Evolutionary conservation across 2,329 filamentous ascomycete genomes (phyloP).

Genomic region (Penicillium sumatraense): DNA sequence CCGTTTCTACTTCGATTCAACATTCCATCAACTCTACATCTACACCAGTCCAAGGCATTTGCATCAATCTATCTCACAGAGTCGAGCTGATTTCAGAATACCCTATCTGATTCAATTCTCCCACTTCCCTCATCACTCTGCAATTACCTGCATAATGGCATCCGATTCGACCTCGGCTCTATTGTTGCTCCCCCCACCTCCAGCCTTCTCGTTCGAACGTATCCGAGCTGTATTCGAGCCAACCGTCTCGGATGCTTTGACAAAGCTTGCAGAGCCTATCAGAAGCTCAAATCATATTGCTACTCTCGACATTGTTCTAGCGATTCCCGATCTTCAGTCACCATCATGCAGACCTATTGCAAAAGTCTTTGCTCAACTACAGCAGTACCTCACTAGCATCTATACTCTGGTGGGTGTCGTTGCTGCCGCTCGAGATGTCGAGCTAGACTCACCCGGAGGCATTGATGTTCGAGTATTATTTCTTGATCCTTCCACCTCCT

Average conservation of each 20-base stretch:
- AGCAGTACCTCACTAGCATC: slow-evolving; percentile 73
- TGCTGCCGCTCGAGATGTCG: slow-evolving; percentile 66
- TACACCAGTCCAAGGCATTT: neutral
- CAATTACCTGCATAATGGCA: slow-evolving; percentile 25
- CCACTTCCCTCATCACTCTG: no score
- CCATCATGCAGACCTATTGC: slow-evolving; percentile 56
- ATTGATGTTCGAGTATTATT: slow-evolving; percentile 78
- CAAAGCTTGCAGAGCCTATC: slow-evolving; percentile 49
- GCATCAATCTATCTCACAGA: no score
- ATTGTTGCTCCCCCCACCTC: slow-evolving; percentile 67
- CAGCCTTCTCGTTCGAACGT: slow-evolving; percentile 55
- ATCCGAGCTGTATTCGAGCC: slow-evolving; percentile 65
- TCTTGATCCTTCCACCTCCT: slow-evolving; percentile 61
- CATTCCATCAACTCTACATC: neutral
- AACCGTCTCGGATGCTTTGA: slow-evolving; percentile 61
- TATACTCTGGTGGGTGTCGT: slow-evolving; percentile 78
- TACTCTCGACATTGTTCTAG: slow-evolving; percentile 65
- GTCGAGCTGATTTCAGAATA: no score
- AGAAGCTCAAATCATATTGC: slow-evolving; percentile 37
- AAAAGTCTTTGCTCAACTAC: slow-evolving; percentile 68
- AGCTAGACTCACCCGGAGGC: slow-evolving; percentile 69
- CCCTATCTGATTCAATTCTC: no score
- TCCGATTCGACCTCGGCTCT: slow-evolving; percentile 46
- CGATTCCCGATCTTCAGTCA: slow-evolving; percentile 64
- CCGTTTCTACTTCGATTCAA: no score